Evolutionary conservation across 805 yeast genomes (phyloP).

Genomic region (Torulaspora quercuum): DNA sequence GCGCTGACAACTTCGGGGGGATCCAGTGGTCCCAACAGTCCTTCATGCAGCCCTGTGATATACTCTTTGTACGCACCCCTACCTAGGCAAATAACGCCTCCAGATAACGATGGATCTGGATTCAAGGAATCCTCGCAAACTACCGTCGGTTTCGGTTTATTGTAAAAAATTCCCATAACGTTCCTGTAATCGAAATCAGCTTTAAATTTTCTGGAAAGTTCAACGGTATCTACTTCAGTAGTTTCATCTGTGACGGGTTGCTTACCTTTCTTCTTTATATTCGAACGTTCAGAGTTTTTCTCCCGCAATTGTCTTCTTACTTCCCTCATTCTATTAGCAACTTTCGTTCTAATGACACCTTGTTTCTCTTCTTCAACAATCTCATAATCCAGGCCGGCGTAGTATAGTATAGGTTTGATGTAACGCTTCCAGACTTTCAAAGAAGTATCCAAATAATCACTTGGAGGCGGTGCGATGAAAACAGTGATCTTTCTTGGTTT

Average conservation of each 20-base stretch:
- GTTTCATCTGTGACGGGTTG: conserved; percentile 9
- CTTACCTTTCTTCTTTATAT: conserved; percentile 20
- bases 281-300: conserved; percentile 23
- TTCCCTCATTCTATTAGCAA: conserved; percentile 78
- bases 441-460: conserved; percentile 76
- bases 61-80: conserved; percentile 96
- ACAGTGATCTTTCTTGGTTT: conserved; percentile 74
- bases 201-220: conserved; percentile 27
- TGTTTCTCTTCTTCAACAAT: conserved; percentile 74
- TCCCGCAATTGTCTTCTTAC: conserved; percentile 50
- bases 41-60: conserved; percentile 87
- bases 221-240: conserved; percentile 23
- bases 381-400: conserved; percentile 83
- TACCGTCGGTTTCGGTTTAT: conserved; percentile 31
- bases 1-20: conserved; percentile 37
- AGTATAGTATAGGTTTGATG: conserved; percentile 79
- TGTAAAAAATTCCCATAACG: conserved; percentile 56
- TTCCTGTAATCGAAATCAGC: conserved; percentile 41
- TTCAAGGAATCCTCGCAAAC: conserved; percentile 48
- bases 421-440: conserved; percentile 69
- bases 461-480: conserved; percentile 95
- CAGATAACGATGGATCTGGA: conserved; percentile 47
- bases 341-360: conserved; percentile 78
- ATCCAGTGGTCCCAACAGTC: conserved; percentile 85
- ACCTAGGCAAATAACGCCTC: conserved; percentile 90